These are phyloP conservation scores for Phoma sp. DNA, from an alignment of 2,329 filamentous ascomycete genomes.

Conservation along the genomic window DNA sequence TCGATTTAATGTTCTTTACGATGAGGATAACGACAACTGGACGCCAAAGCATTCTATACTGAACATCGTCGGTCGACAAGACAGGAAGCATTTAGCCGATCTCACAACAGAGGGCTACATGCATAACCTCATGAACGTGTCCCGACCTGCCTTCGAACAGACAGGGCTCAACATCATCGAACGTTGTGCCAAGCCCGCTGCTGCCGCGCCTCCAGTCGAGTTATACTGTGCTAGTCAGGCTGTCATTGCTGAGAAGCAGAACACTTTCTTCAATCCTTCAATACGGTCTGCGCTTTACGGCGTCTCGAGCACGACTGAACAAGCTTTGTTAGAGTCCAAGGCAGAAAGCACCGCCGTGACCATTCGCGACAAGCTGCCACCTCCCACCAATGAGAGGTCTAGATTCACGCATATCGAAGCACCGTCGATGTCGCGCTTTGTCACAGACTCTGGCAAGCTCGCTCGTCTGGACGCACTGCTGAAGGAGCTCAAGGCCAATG, in stretches of 20 bases:
- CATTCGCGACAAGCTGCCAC: slow-evolving; percentile 69
- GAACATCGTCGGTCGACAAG: slow-evolving; percentile 74
- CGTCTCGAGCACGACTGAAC: slow-evolving; percentile 67
- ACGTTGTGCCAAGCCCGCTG: slow-evolving; percentile 77
- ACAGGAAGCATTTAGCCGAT: slow-evolving; percentile 70
- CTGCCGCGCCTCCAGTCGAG: slow-evolving; percentile 84
- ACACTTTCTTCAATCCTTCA: slow-evolving; percentile 76
- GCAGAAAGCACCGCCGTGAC: slow-evolving; percentile 71
- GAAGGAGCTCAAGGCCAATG: slow-evolving; percentile 86
- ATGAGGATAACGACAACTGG: slow-evolving; percentile 67
- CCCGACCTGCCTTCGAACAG: slow-evolving; percentile 66
- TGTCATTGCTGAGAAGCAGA: slow-evolving; percentile 68
- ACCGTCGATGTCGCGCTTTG: slow-evolving; percentile 95
- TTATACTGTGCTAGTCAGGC: slow-evolving; percentile 75
- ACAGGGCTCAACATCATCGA: slow-evolving; percentile 81
- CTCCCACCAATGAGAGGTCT: slow-evolving; percentile 79
- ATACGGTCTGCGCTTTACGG: slow-evolving; percentile 80
- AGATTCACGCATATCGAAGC: slow-evolving; percentile 90
- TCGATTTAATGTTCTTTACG: slow-evolving; percentile 71
- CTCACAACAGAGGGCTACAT: slow-evolving; percentile 76
- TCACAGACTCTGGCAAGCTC: slow-evolving; percentile 96
- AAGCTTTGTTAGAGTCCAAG: slow-evolving; percentile 74
- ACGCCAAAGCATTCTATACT: slow-evolving; percentile 79
- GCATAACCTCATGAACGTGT: slow-evolving; percentile 78
- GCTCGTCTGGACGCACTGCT: slow-evolving; percentile 88